phyloP scores from a whole-genome alignment of 768 basidiomycete genomes.

The Tylopilus subfusipes region DNA sequence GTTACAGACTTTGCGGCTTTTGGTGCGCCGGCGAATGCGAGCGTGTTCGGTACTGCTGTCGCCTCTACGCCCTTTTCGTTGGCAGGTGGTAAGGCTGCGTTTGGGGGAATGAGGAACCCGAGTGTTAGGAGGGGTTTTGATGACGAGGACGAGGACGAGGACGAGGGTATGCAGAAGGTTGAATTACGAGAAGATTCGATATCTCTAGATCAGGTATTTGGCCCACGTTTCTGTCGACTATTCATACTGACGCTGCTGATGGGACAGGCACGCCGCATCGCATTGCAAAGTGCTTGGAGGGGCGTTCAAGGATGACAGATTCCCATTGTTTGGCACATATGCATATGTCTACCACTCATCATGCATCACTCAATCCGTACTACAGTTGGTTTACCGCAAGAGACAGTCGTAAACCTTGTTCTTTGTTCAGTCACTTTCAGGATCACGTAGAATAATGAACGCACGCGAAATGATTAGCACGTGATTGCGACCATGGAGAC shows the following conservation, averaged over 20 bases:
- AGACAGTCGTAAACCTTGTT: slow-evolving; percentile 9
- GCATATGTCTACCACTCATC: slow-evolving; percentile 1
- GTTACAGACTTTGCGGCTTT: slow-evolving; percentile 88
- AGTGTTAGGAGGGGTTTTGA: slow-evolving; percentile 39
- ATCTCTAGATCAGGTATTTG: slow-evolving; percentile 82
- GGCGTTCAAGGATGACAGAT: slow-evolving; percentile 50
- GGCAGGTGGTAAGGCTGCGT: slow-evolving; percentile 78
- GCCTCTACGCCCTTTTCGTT: slow-evolving; percentile 76
- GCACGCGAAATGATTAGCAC: slow-evolving; percentile 9
- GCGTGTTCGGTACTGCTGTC: slow-evolving; percentile 83
- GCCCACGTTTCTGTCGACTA: neutral
- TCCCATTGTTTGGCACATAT: slow-evolving; percentile 7
- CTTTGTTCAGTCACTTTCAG: slow-evolving; percentile 11
- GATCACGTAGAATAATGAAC: slow-evolving; percentile 29
- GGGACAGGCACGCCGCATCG: slow-evolving; percentile 71
- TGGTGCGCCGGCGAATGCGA: slow-evolving; percentile 66
- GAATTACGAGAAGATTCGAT: slow-evolving; percentile 82
- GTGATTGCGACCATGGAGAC: neutral
- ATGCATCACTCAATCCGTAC: slow-evolving; percentile 7
- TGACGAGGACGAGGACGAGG: slow-evolving; percentile 77
- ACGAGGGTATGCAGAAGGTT: slow-evolving; percentile 65
- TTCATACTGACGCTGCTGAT: slow-evolving; percentile 6
- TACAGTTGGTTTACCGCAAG: slow-evolving; percentile 7
- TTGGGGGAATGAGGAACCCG: slow-evolving; percentile 65
- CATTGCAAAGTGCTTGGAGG: slow-evolving; percentile 90